A percentile compares a stretch with the other conserved stretches of the same genome.
Conservation (phyloP, 371 early-diverging fungal species). For the Fennellomyces sp. region DNA sequence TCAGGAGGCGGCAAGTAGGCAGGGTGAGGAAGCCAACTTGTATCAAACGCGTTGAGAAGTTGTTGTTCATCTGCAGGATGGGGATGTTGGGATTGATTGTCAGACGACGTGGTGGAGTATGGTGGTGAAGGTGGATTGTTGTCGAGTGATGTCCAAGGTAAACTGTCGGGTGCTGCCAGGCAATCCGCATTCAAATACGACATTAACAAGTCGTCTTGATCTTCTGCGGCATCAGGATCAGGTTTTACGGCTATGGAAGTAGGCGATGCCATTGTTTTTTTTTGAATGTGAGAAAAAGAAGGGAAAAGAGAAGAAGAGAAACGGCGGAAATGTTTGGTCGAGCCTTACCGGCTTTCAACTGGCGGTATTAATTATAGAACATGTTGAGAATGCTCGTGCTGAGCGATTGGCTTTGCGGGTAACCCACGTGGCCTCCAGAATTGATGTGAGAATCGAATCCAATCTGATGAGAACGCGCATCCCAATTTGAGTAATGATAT, state of each 20-base stretch:
- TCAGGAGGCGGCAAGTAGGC: slow-evolving; percentile 11
- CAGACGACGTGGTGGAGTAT: slow-evolving; percentile 11
- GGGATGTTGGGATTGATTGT: not conserved
- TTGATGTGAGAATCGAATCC: no score
- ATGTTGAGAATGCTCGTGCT: no score
- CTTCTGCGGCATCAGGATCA: slow-evolving; percentile 6
- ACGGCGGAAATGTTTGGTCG: no score
- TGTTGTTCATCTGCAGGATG: not conserved
- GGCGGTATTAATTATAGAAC: no score
- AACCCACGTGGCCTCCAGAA: no score
- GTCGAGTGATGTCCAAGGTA: not conserved
- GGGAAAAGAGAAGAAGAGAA: not conserved
- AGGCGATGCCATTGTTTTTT: slow-evolving; percentile 3
- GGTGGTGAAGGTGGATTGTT: slow-evolving; percentile 22
- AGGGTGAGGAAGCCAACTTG: not conserved
- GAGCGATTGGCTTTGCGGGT: no score
- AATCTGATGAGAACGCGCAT: no score
- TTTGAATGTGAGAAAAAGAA: not conserved
- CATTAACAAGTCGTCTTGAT: slow-evolving; percentile 30
- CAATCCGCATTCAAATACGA: slow-evolving; percentile 45
- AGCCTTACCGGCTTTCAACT: no score
- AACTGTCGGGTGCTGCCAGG: slow-evolving; percentile 23
- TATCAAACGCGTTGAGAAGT: not conserved
- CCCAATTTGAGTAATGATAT: no score
- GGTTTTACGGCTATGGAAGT: not conserved